Conservation (phyloP, 345 rosid genomes). For the Salix dunnii region DNA sequence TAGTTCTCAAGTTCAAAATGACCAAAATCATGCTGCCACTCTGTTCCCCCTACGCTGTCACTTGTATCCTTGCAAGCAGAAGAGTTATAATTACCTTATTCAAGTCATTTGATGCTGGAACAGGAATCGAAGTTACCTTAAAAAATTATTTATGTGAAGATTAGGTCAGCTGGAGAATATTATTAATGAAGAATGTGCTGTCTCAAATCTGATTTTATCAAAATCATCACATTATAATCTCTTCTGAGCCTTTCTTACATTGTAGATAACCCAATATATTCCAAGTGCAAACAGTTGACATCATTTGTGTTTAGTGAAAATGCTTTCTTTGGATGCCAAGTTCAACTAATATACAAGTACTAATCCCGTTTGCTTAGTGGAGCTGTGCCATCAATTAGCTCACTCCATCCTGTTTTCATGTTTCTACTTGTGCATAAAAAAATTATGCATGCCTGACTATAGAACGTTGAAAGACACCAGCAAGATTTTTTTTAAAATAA, state of each 20-base stretch:
- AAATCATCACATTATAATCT: background rate
- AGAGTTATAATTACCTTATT: no score
- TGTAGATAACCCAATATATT: background rate
- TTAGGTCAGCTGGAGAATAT: background rate
- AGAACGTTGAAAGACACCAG: no score
- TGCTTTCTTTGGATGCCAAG: background rate
- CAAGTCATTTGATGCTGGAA: no score
- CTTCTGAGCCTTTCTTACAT: background rate
- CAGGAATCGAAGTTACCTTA: no score
- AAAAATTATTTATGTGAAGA: no score
- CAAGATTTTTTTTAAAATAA: no score
- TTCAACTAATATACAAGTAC: background rate
- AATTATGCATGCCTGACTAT: background rate
- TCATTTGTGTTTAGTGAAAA: background rate
- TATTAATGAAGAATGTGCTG: background rate
- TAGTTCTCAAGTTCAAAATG: background rate
- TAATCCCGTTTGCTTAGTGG: background rate
- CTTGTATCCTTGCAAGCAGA: no score
- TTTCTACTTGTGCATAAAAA: background rate
- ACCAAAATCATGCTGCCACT: no score
- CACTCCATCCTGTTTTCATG: background rate
- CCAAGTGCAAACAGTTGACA: background rate
- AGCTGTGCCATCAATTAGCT: background rate
- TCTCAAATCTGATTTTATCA: background rate
- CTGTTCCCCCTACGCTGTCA: no score